Base-by-base conservation (phyloP, 129 eudicot genomes). In the Apium graveolens region DNA sequence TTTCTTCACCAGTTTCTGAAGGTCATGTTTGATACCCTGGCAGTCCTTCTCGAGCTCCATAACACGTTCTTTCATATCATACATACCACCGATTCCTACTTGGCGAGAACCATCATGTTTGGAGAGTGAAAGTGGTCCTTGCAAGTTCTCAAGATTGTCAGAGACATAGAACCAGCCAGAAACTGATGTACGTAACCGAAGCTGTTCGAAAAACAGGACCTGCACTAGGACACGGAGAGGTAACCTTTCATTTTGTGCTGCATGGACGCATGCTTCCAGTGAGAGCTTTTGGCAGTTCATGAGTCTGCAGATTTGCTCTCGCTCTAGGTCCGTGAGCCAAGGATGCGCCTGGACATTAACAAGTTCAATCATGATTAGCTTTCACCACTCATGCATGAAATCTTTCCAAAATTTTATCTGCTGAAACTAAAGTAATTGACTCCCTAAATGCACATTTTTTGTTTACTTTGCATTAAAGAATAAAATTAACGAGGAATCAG, bases 281-380 rank as follows among this genome's bases (percentile, higher is more conserved):
- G 65, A 57, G n/a, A 57, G 65, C 65, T 57, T 57, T n/a, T 57
- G 65, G 65, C 31, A 57, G 31, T 57, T 57, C 65, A 57, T 57
- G 31, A 57, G 65, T 10, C 65, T 57, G 65, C 65, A 57, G 24
- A 57, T 57, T 24, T 57, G 65, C 65, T 57, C 65, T 24, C 65
- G 65, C 31, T 57, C 65, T 31, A 57, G 8, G 31, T 57, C 65
- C 3, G 65, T 57, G 14, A 57, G 65, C 65, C 65, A 57, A 57
- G 31, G 65, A 57, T 57, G 65, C 14, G 65, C 31, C 31, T 57
- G 65, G 14, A 57, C 31, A 24, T 57, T 57, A 57, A 57, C 31
- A 57, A 57, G 65, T n/a, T 57, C 5, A 24, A 8, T 13, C 31
- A 57, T n/a, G 65, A 24, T 24, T 57, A 57, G 65, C 31, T 24